Conservation (phyloP, 1,139 yeast genomes). For the Yamadazyma aaseri region DNA sequence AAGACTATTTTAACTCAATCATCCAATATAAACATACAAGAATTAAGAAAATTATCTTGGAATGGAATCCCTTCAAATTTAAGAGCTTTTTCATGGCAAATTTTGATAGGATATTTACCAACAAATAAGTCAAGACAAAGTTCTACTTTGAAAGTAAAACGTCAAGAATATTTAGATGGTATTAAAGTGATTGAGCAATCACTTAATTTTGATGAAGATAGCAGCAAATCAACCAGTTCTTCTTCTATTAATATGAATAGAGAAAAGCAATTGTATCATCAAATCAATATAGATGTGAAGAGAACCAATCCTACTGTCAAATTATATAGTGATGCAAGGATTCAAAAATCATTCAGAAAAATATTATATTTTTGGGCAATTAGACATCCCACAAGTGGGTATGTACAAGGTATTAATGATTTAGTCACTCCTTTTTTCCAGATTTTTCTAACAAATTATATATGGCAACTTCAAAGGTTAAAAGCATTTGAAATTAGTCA, state of each 20-base stretch:
- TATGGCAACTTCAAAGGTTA: conserved; percentile 44
- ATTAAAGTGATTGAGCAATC: conserved; percentile 25
- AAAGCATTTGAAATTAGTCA: conserved; percentile 15
- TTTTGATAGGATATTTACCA: conserved; percentile 85
- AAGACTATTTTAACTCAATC: conserved; percentile 59
- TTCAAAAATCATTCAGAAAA: conserved; percentile 77
- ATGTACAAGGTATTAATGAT: conserved; percentile 98
- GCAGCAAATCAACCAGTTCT: conserved; percentile 15
- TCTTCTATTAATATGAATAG: conserved; percentile 23
- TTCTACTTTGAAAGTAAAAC: conserved; percentile 68
- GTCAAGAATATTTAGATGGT: conserved; percentile 85
- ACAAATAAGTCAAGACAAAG: conserved; percentile 76
- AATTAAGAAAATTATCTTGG: conserved; percentile 82
- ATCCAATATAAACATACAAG: conserved; percentile 56
- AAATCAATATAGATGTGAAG: conserved; percentile 91
- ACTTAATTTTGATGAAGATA: conserved; percentile 51
- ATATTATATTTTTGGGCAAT: conserved; percentile 93
- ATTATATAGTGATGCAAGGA: conserved; percentile 64
- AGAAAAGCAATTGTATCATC: conserved; percentile 91
- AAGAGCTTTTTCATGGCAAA: conserved; percentile 87
- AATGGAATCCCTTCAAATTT: conserved; percentile 86
- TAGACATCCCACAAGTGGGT: conserved; percentile 97
- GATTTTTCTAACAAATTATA: conserved; percentile 73
- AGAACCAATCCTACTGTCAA: conserved; percentile 87
- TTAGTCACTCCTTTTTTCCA: conserved; percentile 92